These are phyloP conservation scores for Pichia nakasei DNA, from an alignment of 805 yeast species.

Conservation along the genomic window DNA sequence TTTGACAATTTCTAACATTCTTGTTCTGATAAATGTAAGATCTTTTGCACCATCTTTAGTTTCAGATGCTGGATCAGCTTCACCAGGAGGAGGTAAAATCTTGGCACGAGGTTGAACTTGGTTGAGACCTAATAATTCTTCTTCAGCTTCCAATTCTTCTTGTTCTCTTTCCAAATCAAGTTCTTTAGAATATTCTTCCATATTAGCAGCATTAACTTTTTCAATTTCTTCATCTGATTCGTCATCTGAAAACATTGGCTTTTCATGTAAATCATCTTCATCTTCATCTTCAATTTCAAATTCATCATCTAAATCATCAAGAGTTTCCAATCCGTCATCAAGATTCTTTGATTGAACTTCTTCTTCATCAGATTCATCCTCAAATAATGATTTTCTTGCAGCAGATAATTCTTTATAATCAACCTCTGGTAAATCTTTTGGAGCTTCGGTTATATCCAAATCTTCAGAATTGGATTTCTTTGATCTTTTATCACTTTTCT, in stretches of 20 bases:
- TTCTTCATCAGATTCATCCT: slow-evolving; percentile 46
- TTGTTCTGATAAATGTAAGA: slow-evolving; percentile 73
- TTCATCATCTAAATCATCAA: slow-evolving; percentile 16
- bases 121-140: slow-evolving; percentile 50
- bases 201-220: slow-evolving; percentile 66
- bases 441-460: slow-evolving; percentile 31
- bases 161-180: slow-evolving; percentile 51
- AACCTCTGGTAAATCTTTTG: slow-evolving; percentile 51
- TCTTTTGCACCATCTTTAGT: slow-evolving; percentile 30
- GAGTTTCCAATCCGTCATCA: slow-evolving; percentile 29
- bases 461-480: slow-evolving; percentile 14
- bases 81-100: slow-evolving; percentile 68
- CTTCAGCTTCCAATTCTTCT: slow-evolving; percentile 57
- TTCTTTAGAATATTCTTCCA: slow-evolving; percentile 67
- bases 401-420: slow-evolving; percentile 57
- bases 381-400: slow-evolving; percentile 69
- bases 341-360: slow-evolving; percentile 34
- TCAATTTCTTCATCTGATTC: slow-evolving; percentile 54
- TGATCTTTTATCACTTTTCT: slow-evolving; percentile 19
- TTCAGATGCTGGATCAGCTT: slow-evolving; percentile 42
- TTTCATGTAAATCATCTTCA: slow-evolving; percentile 43
- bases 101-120: slow-evolving; percentile 64
- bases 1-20: slow-evolving; percentile 92
- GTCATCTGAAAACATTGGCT: slow-evolving; percentile 78
- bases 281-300: slow-evolving; percentile 34